Evolutionary conservation across 345 rosid genomes (phyloP).

Genomic region (Citrus sinensis): DNA sequence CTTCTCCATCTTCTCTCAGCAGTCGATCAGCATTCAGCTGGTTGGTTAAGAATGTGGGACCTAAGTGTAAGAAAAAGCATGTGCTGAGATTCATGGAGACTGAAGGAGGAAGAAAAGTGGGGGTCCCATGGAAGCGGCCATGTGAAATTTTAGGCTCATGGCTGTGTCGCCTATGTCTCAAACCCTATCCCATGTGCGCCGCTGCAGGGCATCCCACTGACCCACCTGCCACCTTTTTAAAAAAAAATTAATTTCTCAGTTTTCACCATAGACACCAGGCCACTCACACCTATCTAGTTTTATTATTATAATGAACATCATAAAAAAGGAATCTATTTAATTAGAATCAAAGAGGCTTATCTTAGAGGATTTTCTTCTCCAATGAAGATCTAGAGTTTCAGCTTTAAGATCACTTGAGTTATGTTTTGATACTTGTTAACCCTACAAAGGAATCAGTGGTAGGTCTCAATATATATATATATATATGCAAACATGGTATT

Average conservation of each 20-base stretch:
- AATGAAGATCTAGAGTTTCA: slow-evolving; percentile 11
- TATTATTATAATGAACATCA: background rate
- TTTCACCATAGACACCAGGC: background rate
- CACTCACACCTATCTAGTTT: background rate
- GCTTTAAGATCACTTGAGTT: slow-evolving; percentile 20
- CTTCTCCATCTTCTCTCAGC: background rate
- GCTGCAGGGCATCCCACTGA: slow-evolving; percentile 42
- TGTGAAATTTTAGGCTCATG: slow-evolving; percentile 38
- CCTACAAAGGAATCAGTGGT: slow-evolving; percentile 18
- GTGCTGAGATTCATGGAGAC: slow-evolving; percentile 30
- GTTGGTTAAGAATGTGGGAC: slow-evolving; percentile 27
- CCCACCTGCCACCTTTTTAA: background rate
- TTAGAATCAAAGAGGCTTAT: background rate
- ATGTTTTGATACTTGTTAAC: slow-evolving; percentile 18
- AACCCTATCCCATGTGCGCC: slow-evolving; percentile 52
- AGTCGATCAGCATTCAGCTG: too few relatives aligned
- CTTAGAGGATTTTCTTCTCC: background rate
- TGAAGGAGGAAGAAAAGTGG: background rate
- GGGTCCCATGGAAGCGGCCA: slow-evolving; percentile 25
- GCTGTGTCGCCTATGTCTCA: slow-evolving; percentile 34
- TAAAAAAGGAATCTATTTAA: background rate
- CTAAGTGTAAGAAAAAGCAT: slow-evolving; percentile 26
- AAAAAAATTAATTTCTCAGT: background rate
- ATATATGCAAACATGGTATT: too few relatives aligned
- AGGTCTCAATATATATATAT: background rate